Conservation (phyloP, 495 filamentous ascomycete species). For the Penicillium silybi region DNA sequence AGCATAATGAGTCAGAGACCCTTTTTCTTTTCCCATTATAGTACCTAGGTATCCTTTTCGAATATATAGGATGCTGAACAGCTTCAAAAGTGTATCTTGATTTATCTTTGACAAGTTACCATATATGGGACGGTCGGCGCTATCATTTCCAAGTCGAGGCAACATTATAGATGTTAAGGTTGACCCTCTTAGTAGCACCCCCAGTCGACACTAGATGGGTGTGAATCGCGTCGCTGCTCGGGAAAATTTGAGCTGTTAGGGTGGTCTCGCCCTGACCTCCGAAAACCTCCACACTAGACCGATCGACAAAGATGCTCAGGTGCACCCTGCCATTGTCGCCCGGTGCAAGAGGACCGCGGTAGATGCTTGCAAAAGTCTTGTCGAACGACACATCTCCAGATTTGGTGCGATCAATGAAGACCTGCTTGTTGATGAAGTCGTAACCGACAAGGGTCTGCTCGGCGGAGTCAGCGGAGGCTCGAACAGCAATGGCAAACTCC, state of each 20-base stretch:
- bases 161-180: too few species aligned
- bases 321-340: conserved; percentile 14
- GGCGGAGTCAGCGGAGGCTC: conserved; percentile 25
- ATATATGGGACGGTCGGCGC: too few species aligned
- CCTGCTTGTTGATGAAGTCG: conserved; percentile 33
- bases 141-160: too few species aligned
- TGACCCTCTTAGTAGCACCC: neutral
- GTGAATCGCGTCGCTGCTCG: neutral
- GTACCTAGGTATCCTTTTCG: too few species aligned
- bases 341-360: conserved; percentile 20
- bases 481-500: conserved; percentile 26
- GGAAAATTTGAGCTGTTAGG: conserved; percentile 26
- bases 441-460: conserved; percentile 43
- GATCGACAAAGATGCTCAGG: conserved; percentile 29
- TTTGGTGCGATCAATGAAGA: conserved; percentile 27
- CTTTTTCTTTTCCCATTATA: too few species aligned
- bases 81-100: too few species aligned
- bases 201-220: neutral
- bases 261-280: conserved; percentile 30
- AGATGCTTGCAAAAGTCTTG: conserved; percentile 23
- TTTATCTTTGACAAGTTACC: too few species aligned
- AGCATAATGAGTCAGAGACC: too few species aligned
- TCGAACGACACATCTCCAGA: conserved; percentile 29
- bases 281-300: conserved; percentile 35
- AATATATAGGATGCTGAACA: too few species aligned